phyloP scores from a whole-genome alignment of 2,329 filamentous ascomycete species.

The Leptographium galeiforme region DNA sequence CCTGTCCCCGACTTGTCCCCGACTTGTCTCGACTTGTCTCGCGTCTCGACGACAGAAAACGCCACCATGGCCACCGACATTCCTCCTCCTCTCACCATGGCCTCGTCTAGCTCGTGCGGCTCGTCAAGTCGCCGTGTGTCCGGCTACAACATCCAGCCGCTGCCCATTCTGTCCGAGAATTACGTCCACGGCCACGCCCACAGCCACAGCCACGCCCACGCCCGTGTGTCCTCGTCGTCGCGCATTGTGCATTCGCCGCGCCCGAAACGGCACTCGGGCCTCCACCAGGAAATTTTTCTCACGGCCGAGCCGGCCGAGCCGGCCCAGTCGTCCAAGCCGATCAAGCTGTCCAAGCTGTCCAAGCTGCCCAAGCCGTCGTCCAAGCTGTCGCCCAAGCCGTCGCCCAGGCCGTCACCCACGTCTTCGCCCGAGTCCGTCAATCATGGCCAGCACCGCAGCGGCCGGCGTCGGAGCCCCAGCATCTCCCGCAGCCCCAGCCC shows the following conservation, averaged over 20 bases:
- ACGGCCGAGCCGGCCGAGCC: not conserved
- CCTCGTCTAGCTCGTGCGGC: not conserved
- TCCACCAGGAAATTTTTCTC: slow-evolving; percentile 12
- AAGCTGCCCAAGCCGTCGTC: not conserved
- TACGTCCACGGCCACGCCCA: slow-evolving; percentile 7
- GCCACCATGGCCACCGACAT: too few species aligned
- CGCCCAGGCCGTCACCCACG: too few species aligned
- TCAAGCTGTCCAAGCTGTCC: not conserved
- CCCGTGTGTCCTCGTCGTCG: not conserved
- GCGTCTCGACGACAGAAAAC: too few species aligned
- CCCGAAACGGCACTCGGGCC: slow-evolving; percentile 8
- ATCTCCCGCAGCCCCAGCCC: not conserved
- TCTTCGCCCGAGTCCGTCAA: not conserved
- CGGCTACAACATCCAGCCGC: slow-evolving; percentile 14
- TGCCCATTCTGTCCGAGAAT: slow-evolving; percentile 26
- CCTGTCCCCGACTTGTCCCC: too few species aligned
- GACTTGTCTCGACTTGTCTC: too few species aligned
- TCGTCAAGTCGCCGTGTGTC: slow-evolving; percentile 13
- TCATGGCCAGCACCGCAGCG: not conserved
- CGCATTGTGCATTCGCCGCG: slow-evolving; percentile 12
- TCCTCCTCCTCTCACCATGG: not conserved
- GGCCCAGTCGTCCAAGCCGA: not conserved
- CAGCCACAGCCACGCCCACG: not conserved
- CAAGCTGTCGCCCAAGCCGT: too few species aligned
- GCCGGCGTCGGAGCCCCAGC: not conserved